Conservation (phyloP, 169 alveolate species). For the Eimeria necatrix region DNA sequence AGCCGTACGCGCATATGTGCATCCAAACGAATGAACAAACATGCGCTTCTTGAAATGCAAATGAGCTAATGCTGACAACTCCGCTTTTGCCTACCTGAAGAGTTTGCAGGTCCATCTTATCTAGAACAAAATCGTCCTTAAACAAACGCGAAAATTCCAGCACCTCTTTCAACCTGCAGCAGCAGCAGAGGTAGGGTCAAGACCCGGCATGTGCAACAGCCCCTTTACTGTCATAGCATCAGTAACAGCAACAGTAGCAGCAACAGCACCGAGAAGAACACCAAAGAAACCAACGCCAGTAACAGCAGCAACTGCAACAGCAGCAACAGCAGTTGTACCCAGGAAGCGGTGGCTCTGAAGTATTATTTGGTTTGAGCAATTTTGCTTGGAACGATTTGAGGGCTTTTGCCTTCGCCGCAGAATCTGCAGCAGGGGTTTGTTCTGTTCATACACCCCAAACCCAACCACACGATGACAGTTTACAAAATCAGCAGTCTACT, state of each 20-base stretch:
- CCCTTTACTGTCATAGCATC: not conserved
- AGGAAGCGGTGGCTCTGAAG: not conserved
- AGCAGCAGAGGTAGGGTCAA: not conserved
- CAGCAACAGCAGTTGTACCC: not conserved
- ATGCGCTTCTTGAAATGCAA: not conserved
- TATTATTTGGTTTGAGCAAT: conserved; percentile 86
- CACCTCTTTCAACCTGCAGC: conserved; percentile 72
- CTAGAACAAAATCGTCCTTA: conserved; percentile 91
- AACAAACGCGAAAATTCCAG: conserved; percentile 88
- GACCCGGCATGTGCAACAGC: not conserved
- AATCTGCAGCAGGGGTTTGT: conserved; percentile 81
- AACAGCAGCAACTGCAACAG: conserved; percentile 27
- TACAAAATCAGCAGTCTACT: not conserved
- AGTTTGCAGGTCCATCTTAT: conserved; percentile 91
- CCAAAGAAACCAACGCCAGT: not conserved
- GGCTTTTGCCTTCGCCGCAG: conserved; percentile 82
- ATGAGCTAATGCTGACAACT: not conserved
- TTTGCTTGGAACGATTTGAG: conserved; percentile 90
- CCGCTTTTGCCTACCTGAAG: conserved; percentile 80
- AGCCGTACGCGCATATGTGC: no score
- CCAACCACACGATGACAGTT: not conserved
- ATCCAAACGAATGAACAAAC: not conserved
- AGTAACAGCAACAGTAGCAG: conserved; percentile 1
- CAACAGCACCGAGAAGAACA: not conserved
- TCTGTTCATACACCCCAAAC: conserved; percentile 48